Evolutionary conservation across 441 rosid species (phyloP).

Genomic region (Croton setiger): DNA sequence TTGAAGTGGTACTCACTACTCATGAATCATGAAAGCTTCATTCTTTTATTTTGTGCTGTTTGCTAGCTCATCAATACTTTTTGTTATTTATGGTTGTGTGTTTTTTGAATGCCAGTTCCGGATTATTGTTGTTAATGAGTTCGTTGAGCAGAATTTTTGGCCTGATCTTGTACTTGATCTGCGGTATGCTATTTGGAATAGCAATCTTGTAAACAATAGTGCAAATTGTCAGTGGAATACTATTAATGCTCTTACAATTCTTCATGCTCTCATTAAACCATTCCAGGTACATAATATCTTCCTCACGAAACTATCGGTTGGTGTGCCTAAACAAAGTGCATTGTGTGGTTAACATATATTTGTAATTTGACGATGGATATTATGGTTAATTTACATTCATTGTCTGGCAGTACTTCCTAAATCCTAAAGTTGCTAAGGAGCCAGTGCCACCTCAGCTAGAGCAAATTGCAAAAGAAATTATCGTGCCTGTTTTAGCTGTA

Average conservation of each 20-base stretch:
- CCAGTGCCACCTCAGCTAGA: conserved; percentile 80
- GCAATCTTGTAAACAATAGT: conserved; percentile 39
- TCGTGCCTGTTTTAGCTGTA: conserved; percentile 55
- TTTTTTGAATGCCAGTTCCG: conserved; percentile 51
- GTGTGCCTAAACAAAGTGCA: background rate
- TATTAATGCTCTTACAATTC: conserved; percentile 53
- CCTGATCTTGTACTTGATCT: conserved; percentile 72
- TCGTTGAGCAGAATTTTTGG: conserved; percentile 69
- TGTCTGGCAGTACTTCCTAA: conserved; percentile 62
- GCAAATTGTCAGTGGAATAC: conserved; percentile 47
- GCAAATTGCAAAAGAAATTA: conserved; percentile 58
- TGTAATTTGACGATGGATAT: background rate
- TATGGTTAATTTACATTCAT: conserved; percentile 3
- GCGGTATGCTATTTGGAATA: conserved; percentile 57
- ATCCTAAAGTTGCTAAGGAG: conserved; percentile 78
- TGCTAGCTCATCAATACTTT: background rate
- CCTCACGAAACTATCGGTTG: background rate
- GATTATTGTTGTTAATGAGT: conserved; percentile 53
- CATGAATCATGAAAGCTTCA: background rate
- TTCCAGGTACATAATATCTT: conserved; percentile 56
- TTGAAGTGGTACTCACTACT: conserved; percentile 64
- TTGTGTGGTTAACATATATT: background rate
- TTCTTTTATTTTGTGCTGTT: background rate
- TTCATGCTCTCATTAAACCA: conserved; percentile 65
- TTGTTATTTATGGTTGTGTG: conserved; percentile 2